Conservation (phyloP, 306 rosid species). For the Hippophae tibetana region DNA sequence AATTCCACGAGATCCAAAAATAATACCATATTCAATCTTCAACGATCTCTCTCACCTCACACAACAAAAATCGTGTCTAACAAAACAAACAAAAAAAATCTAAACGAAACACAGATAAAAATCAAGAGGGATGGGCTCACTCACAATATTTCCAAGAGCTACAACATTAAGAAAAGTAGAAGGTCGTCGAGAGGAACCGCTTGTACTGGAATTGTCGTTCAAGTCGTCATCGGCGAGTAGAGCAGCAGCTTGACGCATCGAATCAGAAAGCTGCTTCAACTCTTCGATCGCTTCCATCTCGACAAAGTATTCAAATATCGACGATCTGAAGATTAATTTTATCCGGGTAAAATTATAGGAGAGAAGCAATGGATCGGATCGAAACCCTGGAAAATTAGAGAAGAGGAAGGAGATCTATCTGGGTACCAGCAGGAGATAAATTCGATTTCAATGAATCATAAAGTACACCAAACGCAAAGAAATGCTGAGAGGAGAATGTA, state of each 20-base stretch:
- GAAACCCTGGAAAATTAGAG: constrained; percentile 27
- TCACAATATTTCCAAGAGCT: constrained; percentile 91
- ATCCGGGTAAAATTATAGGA: neutral
- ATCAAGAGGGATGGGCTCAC: constrained; percentile 22
- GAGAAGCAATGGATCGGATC: constrained; percentile 12
- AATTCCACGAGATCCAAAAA: too few species aligned
- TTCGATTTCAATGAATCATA: constrained; percentile 2
- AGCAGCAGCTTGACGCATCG: constrained; percentile 87
- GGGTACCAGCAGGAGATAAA: too few species aligned
- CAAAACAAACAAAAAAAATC: too few species aligned
- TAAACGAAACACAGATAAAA: neutral
- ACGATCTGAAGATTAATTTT: constrained; percentile 23
- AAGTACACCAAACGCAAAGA: neutral
- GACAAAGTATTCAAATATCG: constrained; percentile 16
- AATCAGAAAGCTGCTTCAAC: constrained; percentile 65
- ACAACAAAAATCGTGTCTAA: too few species aligned
- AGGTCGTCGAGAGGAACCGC: constrained; percentile 49
- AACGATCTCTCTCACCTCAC: too few species aligned
- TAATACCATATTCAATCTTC: too few species aligned
- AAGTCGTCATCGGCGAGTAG: constrained; percentile 89
- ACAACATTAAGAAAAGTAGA: constrained; percentile 89
- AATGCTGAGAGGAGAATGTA: constrained; percentile 9
- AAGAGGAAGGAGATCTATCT: constrained; percentile 12
- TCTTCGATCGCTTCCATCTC: constrained; percentile 98
- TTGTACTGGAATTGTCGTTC: constrained; percentile 47